Base-by-base conservation (phyloP, 2,329 filamentous ascomycete genomes). In the Trichoderma lentiforme region DNA sequence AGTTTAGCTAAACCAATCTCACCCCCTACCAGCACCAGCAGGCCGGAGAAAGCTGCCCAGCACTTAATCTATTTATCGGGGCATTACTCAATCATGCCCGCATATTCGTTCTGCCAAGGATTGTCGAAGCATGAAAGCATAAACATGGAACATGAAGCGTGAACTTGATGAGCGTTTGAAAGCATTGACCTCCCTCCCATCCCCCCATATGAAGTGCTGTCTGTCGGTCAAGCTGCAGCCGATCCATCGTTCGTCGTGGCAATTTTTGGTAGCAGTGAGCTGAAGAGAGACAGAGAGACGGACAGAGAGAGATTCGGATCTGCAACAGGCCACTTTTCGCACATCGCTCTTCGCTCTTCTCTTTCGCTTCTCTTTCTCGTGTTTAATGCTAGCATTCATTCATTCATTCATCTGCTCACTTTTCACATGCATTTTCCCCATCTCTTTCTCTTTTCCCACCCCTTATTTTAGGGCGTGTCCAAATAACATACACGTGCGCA, bases 281-380 rank as follows among this genome's bases (percentile, higher is more conserved):
- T 43, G 39, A 18, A n/a, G 39, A 43, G 39, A 43, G 39, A n/a
- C 15, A n/a, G 15, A 43, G 7, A 43, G 15, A 4, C 39, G 1
- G 15, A n/a, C 6, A 43, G 7, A 18, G n/a, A 70, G 67, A 70
- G 67, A 70, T 70, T 61, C 57, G 67, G 67, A 70, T 70, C 67
- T 70, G 36, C 39, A 62, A 43, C 60, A 64, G 67, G 57, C 67
- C 39, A 70, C 57, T 70, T 70, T 70, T 62, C 30, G 39, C 39
- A n/a, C 39, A 6, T 2, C 1, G 30, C n/a, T 32, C 21, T 18
- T 21, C 21, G 21, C 21, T 21, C 21, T 21, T 21, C 32, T 18
- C 65, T 32, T 18, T 34, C 18, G 6, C 5, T 26, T 21, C 26
- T 21, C 67, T 36, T 15, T 36, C 32, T 53, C 47, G 21, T 24